Base-by-base conservation (phyloP, 768 basidiomycete species). In the Tulasnella sp. region DNA sequence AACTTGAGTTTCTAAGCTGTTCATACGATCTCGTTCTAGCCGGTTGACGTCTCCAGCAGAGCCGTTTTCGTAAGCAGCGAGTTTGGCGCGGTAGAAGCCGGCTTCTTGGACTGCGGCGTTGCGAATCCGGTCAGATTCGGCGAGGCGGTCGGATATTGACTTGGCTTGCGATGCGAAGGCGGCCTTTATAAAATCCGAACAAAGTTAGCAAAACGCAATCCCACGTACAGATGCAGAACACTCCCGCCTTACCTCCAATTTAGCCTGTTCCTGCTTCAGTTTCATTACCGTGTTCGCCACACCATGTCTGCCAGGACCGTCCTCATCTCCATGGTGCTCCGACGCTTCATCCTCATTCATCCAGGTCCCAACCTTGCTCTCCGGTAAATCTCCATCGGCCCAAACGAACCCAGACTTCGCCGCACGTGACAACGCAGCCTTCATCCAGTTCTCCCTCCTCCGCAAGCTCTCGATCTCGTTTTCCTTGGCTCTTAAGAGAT, bases 61-160 rank as follows among this genome's bases (percentile, higher is more conserved):
- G 64, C 88, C 86, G 0, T 88, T 84, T 82, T 99, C 97, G 71
- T 94, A 83, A 0, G 97, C 95, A 2, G 90, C 88, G n/a, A 97
- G 85, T 84, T 99, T 98, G 68, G 96, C 93, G 71, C 96, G 93
- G 82, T 96, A 97, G 84, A 92, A 98, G 0, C 96, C 94, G 2
- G 96, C 93, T 83, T 99, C 97, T 83, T 99, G 94, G 9, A 93
- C 84, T 0, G 97, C 97, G 58, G 88, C 90, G 8, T 86, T 82
- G 78, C 91, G 91, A 78, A 90, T 83, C 71, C 92, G 89, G 78
- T 96, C 94, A 0, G 93, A 91, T 72, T 94, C 92, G 3, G 89
- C 86, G 12, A 97, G 82, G 52, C 90, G 90, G 58, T 93, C 91
- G 2, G 95, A 94, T 2, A 91, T 88, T 72, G 87, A 86, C 67